Evolutionary conservation across 495 filamentous ascomycete species (phyloP).

Genomic region (Aspergillus asperescens): DNA sequence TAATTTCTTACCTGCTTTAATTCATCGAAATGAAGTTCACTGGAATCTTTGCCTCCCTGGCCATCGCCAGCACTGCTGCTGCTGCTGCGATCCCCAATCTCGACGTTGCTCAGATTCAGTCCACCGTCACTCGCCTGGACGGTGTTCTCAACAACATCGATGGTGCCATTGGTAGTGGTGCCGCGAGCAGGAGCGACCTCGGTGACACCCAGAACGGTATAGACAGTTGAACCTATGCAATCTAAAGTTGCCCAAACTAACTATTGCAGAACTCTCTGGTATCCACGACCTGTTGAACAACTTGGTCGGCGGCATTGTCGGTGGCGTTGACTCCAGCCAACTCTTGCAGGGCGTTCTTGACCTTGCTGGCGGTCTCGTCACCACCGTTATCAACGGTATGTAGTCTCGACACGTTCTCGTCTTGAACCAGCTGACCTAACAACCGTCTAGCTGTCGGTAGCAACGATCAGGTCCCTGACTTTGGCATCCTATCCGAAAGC

Average conservation of each 20-base stretch:
- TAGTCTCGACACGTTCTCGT: neutral
- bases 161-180: neutral
- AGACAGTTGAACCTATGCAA: neutral
- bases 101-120: constrained; percentile 7
- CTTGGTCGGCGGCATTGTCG: neutral
- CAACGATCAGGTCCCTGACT: constrained; percentile 5
- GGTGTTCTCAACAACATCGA: constrained; percentile 14
- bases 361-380: constrained; percentile 5
- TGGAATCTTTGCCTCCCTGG: constrained; percentile 26
- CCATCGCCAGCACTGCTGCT: constrained; percentile 23
- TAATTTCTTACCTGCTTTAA: constrained; percentile 5
- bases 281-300: neutral
- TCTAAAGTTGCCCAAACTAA: neutral
- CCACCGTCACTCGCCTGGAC: constrained; percentile 8
- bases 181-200: constrained; percentile 1
- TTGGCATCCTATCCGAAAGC: constrained; percentile 4
- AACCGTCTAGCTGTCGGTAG: constrained; percentile 3
- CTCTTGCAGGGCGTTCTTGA: neutral
- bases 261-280: constrained; percentile 2
- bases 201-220: constrained; percentile 10
- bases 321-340: neutral
- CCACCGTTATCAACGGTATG: constrained; percentile 12
- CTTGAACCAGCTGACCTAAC: neutral
- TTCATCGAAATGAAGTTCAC: constrained; percentile 39
- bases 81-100: constrained; percentile 21